These are phyloP conservation scores for Penstemon davidsonii DNA, from an alignment of 257 asterid genomes.

Conservation along the genomic window DNA sequence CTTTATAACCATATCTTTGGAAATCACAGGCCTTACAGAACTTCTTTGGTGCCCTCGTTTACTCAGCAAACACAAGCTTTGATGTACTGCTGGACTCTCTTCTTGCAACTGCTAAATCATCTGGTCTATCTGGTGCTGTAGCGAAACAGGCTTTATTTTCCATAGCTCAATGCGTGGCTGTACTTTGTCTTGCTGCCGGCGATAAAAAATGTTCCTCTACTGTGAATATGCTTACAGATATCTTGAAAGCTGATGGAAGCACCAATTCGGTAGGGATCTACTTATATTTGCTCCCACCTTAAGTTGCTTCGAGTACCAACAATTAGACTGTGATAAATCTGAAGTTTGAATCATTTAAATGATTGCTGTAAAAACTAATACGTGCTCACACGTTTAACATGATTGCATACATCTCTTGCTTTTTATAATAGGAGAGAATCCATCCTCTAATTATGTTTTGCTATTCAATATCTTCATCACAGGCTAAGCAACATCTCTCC, in stretches of 20 bases:
- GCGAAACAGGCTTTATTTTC: conserved; percentile 98
- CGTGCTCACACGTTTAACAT: background rate
- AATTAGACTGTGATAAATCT: background rate
- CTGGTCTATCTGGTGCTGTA: conserved; percentile 81
- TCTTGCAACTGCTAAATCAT: conserved; percentile 87
- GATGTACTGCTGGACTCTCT: conserved; percentile 89
- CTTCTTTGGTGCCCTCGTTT: conserved; percentile 81
- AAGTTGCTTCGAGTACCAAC: conserved; percentile 7
- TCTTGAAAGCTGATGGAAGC: conserved; percentile 77
- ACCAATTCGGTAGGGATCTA: conserved; percentile 68
- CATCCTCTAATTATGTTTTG: conserved; percentile 14
- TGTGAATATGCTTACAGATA: conserved; percentile 88
- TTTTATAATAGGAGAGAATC: conserved; percentile 13
- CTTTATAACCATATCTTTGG: conserved; percentile 35
- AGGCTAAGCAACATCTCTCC: conserved; percentile 95
- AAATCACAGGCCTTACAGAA: conserved; percentile 77
- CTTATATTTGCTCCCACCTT: conserved; percentile 20
- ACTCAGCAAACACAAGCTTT: conserved; percentile 95
- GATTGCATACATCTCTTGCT: background rate
- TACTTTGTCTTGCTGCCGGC: conserved; percentile 97
- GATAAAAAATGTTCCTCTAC: conserved; percentile 73
- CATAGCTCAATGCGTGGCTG: conserved; percentile 96
- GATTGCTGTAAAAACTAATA: background rate
- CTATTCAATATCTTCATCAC: conserved; percentile 25
- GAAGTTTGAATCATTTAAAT: conserved; percentile 11